Evolutionary conservation across 2,329 filamentous ascomycete species (phyloP).

Genomic region (Samsoniella hepiali): DNA sequence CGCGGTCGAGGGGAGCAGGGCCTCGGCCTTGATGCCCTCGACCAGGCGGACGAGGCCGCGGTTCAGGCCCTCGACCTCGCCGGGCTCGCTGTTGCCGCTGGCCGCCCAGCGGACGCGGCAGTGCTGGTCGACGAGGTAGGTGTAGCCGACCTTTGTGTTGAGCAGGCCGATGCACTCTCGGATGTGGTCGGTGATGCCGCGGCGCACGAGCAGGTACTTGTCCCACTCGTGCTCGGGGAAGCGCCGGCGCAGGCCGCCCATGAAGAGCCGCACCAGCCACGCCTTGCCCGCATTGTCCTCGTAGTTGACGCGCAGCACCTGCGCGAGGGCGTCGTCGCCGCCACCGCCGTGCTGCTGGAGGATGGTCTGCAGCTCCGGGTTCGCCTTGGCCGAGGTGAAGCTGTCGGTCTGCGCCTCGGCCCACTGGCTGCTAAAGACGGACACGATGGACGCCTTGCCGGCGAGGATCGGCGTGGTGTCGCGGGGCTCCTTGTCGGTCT

Average conservation of each 20-base stretch:
- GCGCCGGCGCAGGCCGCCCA: conserved; percentile 48
- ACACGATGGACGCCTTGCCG: conserved; percentile 74
- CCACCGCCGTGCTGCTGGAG: conserved; percentile 45
- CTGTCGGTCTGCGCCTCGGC: conserved; percentile 74
- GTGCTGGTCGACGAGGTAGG: conserved; percentile 82
- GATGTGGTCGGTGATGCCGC: conserved; percentile 58
- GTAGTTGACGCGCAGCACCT: conserved; percentile 82
- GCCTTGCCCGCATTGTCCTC: conserved; percentile 75
- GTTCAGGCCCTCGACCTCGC: conserved; percentile 65
- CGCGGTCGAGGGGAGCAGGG: conserved; percentile 32
- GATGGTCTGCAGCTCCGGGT: conserved; percentile 65
- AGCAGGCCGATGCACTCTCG: conserved; percentile 65
- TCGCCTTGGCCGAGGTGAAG: conserved; percentile 64
- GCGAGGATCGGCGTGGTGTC: conserved; percentile 75
- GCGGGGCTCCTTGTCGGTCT: conserved; percentile 44
- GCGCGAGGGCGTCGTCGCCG: conserved; percentile 52
- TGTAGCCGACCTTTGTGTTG: conserved; percentile 91
- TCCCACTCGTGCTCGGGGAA: conserved; percentile 53
- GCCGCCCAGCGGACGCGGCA: conserved; percentile 95
- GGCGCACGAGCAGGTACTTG: conserved; percentile 59
- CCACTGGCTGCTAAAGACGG: conserved; percentile 80
- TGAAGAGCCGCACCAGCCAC: conserved; percentile 55
- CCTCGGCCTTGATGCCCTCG: conserved; percentile 49
- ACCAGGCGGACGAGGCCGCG: conserved; percentile 62
- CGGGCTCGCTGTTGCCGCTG: conserved; percentile 64